Conservation (phyloP, 345 rosid species). For the Syzygium aromaticum region DNA sequence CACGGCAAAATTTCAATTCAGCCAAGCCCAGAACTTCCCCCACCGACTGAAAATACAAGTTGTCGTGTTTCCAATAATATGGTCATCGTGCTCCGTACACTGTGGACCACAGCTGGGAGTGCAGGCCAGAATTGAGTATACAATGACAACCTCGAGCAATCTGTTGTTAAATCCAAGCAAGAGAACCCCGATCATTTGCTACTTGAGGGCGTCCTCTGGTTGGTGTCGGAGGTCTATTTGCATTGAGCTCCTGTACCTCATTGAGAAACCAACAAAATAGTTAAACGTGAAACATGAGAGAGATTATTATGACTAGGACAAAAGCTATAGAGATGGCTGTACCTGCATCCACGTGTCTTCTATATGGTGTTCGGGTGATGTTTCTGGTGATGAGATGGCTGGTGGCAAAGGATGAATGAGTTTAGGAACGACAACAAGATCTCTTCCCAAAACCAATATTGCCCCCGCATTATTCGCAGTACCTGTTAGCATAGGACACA, state of each 20-base stretch:
- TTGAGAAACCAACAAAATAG: neutral
- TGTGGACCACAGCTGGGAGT: slow-evolving; percentile 26
- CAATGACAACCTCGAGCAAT: slow-evolving; percentile 4
- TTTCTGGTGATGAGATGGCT: slow-evolving; percentile 82
- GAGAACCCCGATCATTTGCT: slow-evolving; percentile 78
- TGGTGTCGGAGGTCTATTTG: slow-evolving; percentile 92
- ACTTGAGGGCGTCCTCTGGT: slow-evolving; percentile 96
- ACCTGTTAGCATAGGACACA: slow-evolving; percentile 30
- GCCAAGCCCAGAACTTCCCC: slow-evolving; percentile 24
- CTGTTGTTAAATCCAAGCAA: slow-evolving; percentile 71
- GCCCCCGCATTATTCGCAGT: slow-evolving; percentile 99
- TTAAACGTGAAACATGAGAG: neutral
- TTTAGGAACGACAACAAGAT: slow-evolving; percentile 95
- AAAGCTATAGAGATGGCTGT: neutral
- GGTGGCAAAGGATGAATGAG: slow-evolving; percentile 98
- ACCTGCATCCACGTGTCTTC: slow-evolving; percentile 99
- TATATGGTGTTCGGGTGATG: slow-evolving; percentile 82
- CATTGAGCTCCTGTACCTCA: slow-evolving; percentile 72
- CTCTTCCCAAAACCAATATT: slow-evolving; percentile 97
- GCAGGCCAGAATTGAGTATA: slow-evolving; percentile 20
- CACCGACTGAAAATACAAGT: slow-evolving; percentile 11
- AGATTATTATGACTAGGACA: neutral
- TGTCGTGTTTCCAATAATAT: slow-evolving; percentile 12
- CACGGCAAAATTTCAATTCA: slow-evolving; percentile 11
- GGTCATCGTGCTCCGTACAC: slow-evolving; percentile 38